Evolutionary conservation across 129 eudicot species (phyloP).

Genomic region (Centella asiatica): DNA sequence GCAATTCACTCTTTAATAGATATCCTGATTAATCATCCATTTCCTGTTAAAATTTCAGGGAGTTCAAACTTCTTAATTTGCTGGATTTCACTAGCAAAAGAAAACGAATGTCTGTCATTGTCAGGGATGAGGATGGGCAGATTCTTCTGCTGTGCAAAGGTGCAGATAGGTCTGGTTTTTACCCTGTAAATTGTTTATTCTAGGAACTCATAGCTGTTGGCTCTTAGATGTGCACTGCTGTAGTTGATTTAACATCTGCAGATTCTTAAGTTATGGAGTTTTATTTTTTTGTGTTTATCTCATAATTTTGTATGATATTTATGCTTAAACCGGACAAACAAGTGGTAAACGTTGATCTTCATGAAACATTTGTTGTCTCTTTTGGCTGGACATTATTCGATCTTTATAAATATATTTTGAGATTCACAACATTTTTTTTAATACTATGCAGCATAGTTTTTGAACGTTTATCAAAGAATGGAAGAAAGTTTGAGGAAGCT

Average conservation of each 20-base stretch:
- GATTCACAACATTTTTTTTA: slow-evolving; percentile 1
- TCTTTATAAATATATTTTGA: neutral
- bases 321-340: neutral
- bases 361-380: no score
- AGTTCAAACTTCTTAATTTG: slow-evolving; percentile 78
- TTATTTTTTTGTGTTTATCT: neutral
- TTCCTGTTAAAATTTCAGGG: slow-evolving; percentile 37
- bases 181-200: slow-evolving; percentile 4
- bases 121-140: slow-evolving; percentile 73
- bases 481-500: slow-evolving; percentile 58
- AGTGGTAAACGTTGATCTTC: no score
- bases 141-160: slow-evolving; percentile 94
- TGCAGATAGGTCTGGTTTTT: slow-evolving; percentile 81
- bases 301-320: neutral
- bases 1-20: neutral
- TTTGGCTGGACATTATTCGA: neutral
- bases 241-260: neutral
- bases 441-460: slow-evolving; percentile 66
- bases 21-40: neutral
- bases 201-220: neutral
- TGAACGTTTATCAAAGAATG: slow-evolving; percentile 75
- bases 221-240: neutral
- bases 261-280: neutral
- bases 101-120: slow-evolving; percentile 92
- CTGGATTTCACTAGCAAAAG: slow-evolving; percentile 96